Base-by-base conservation (phyloP, 2,329 filamentous ascomycete species). In the Venturia pyrina region DNA sequence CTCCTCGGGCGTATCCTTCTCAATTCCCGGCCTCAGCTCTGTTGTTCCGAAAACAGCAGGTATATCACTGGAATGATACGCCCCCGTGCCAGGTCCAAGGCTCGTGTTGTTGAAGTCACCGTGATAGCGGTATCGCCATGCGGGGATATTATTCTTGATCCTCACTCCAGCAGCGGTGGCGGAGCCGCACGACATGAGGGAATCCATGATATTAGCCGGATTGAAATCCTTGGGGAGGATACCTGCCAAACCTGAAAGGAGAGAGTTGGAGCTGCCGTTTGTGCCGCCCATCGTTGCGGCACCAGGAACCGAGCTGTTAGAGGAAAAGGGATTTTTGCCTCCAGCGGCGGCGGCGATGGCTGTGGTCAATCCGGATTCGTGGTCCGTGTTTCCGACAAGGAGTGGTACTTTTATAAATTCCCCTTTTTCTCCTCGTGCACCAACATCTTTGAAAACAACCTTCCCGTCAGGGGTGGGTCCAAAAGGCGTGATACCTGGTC, bases 31-130 rank as follows among this genome's bases (percentile, higher is more conserved):
- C 34, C 41, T 24, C 34, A 65, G 28, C 40, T 66, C 64, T 24
- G 64, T 66, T 13, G 66, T 66, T 17, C 66, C 66, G 56, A 67
- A 67, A 21, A 67, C 50, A 17, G 66, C 24, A 5, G 66, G 66
- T 17, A 67, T 32, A n/a, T 67, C 66, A 24, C 37, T 43, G 28
- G 41, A 46, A 62, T 66, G 65, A 32, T 56, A 66, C 32, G 65
- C 65, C 19, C 65, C 65, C 5, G 43, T 37, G 19, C 60, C 60
- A 53, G 69, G 70, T 41, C 57, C 60, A 41, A 66, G 15, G 44
- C 40, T 61, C 34, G 61, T 65, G 40, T 66, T 66, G 21, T 53
- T 34, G 64, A 64, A 66, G 5, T 32, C 48, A 15, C 61, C 60
- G 21, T 56, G 48, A 24, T 66, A 66, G 13, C 61, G 40, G 21